Base-by-base conservation (phyloP, 345 rosid genomes). In the Dovyalis caffra region DNA sequence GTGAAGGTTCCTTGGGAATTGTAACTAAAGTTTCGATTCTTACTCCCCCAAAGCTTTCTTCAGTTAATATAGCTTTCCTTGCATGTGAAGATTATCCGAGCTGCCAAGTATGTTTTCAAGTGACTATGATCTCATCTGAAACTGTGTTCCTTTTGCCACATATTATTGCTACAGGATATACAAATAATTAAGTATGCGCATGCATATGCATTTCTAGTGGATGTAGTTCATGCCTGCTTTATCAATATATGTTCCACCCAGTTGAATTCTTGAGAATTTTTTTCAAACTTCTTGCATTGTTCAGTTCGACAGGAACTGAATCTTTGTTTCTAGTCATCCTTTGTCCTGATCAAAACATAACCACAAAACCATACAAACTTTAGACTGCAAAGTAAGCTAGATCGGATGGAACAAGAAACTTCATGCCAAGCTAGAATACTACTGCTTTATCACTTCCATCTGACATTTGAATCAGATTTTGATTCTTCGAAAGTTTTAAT, bases 1-100 rank as follows among this genome's bases (percentile, higher is more conserved):
- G 98, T 85, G 99, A 95, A 85, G 98, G 98, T 77, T 93, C 99
- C 74, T 80, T 95, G 84, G 98, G 98, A 68, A 85, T 95, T 80
- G 92, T 95, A 64, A 95, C 99, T 34, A 95, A 93, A 87, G 92
- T 93, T 76, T 95, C 99, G 51, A 86, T 93, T 75, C 90, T 89
- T 65, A 91, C 97, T 45, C 99, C 93, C 71, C 87, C 92, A 40
- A 93, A 90, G 82, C 72, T 93, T 72, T 85, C 98, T 68, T 88
- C 97, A 21, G 90, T 93, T 61, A 91, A 93, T 75, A 60, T 93
- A 81, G 96, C 99, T 72, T 95, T 95, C 80, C 88, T 95, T 45
- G 96, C 97, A 0, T 91, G 99, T 77, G 76, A 83, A 78, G 96
- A 95, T 81, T 93, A 90, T 85, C 81, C 82, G 74, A 90, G 90